These are phyloP conservation scores for Pseudodiploospora longispora DNA, from an alignment of 2,329 filamentous ascomycete genomes.

Conservation along the genomic window DNA sequence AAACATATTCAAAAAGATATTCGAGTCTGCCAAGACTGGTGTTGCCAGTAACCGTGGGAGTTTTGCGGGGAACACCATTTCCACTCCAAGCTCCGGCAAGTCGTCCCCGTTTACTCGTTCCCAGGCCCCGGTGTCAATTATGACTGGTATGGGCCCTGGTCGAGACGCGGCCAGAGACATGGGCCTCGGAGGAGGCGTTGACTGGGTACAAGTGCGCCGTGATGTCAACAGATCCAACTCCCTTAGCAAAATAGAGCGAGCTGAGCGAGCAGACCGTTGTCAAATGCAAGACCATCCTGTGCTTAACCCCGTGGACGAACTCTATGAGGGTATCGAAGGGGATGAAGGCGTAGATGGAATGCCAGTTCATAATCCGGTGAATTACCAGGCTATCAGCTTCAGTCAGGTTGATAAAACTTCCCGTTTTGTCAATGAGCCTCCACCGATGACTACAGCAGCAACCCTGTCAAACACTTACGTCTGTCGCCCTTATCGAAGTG, in stretches of 20 bases:
- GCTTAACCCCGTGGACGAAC: constrained; percentile 80
- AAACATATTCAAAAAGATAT: constrained; percentile 91
- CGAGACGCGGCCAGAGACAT: constrained; percentile 59
- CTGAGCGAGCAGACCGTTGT: constrained; percentile 79
- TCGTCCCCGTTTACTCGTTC: constrained; percentile 36
- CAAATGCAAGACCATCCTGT: constrained; percentile 91
- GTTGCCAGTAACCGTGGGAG: constrained; percentile 84
- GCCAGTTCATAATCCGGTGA: constrained; percentile 71
- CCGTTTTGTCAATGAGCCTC: constrained; percentile 77
- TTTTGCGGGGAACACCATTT: constrained; percentile 51
- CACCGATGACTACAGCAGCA: constrained; percentile 71
- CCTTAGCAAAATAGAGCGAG: constrained; percentile 76
- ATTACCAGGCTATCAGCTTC: constrained; percentile 74
- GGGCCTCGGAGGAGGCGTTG: constrained; percentile 55
- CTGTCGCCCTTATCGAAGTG: constrained; percentile 87
- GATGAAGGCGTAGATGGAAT: constrained; percentile 83
- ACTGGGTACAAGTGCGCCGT: constrained; percentile 96
- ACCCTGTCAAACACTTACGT: constrained; percentile 85
- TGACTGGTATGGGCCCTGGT: constrained; percentile 26
- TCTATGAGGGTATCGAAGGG: constrained; percentile 77
- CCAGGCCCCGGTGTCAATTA: constrained; percentile 27
- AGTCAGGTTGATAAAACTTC: constrained; percentile 91
- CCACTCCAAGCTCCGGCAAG: constrained; percentile 35
- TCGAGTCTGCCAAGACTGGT: constrained; percentile 88
- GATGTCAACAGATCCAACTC: constrained; percentile 96